These are phyloP conservation scores for Ensete glaucum DNA, from an alignment of 176 grass and related monocot genomes.

Conservation along the genomic window DNA sequence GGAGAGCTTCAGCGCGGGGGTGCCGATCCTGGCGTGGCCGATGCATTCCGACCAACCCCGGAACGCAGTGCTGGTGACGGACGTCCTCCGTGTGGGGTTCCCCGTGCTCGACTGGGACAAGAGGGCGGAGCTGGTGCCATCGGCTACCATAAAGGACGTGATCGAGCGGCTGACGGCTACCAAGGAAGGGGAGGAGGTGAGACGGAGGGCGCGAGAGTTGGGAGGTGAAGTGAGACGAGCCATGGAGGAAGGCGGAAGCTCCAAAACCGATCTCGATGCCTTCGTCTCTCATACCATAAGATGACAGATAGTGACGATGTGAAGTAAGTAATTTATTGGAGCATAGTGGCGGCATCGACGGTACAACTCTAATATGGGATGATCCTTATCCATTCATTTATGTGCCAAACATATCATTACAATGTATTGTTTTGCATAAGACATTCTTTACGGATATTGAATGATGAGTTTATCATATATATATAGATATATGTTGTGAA, in stretches of 20 bases:
- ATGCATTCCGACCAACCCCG: constrained; percentile 67
- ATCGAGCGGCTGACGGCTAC: constrained; percentile 31
- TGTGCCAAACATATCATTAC: no score
- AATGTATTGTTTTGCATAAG: no score
- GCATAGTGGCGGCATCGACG: no score
- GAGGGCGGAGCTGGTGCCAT: constrained; percentile 3
- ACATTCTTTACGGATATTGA: no score
- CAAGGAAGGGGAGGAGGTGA: constrained; percentile 27
- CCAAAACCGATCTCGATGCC: constrained; percentile 31
- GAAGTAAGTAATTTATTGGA: no score
- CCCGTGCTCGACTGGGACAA: constrained; percentile 28
- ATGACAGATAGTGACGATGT: constrained; percentile 12
- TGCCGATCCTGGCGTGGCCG: constrained; percentile 58
- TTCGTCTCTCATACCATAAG: constrained; percentile 46
- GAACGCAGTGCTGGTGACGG: constrained; percentile 21
- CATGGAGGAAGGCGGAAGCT: constrained; percentile 32
- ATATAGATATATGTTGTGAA: no score
- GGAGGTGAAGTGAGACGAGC: constrained; percentile 24
- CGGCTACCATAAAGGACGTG: constrained; percentile 19
- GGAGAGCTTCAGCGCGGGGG: constrained; percentile 58
- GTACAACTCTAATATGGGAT: no score
- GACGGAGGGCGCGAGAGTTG: constrained; percentile 15
- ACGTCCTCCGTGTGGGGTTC: constrained; percentile 2
- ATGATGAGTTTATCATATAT: no score
- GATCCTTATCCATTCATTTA: no score